A percentile compares a stretch with the other conserved stretches of the same genome.
phyloP scores from a whole-genome alignment of 306 rosid genomes.

The Lathyrus oleraceus region DNA sequence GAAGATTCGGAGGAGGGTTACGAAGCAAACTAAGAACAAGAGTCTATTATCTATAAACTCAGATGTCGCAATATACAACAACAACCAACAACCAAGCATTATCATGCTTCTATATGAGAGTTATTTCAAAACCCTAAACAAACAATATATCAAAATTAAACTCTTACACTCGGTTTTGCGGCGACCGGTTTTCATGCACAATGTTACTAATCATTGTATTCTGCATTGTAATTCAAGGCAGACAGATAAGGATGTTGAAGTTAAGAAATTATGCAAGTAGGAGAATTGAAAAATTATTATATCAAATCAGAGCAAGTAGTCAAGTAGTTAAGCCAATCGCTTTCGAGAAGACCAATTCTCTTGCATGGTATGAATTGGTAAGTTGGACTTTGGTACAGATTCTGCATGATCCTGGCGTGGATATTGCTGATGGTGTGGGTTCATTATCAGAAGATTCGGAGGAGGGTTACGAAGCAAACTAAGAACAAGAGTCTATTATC shows the following conservation, averaged over 20 bases:
- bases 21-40: conserved; percentile 86
- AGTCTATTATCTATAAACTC: neutral
- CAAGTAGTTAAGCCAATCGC: conserved; percentile 46
- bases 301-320: conserved; percentile 10
- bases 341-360: conserved; percentile 65
- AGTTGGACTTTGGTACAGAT: conserved; percentile 40
- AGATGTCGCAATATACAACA: too few relatives aligned
- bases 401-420: conserved; percentile 40
- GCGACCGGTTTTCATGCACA: too few relatives aligned
- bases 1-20: conserved; percentile 78
- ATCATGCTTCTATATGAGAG: too few relatives aligned
- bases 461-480: conserved; percentile 89
- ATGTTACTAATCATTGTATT: too few relatives aligned
- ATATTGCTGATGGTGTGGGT: conserved; percentile 38
- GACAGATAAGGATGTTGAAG: conserved; percentile 9
- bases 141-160: too few relatives aligned
- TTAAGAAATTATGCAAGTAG: neutral
- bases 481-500: conserved; percentile 59
- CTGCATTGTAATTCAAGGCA: conserved; percentile 26
- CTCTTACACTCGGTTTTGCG: too few relatives aligned
- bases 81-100: neutral
- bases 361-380: conserved; percentile 76
- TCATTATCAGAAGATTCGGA: conserved; percentile 69
- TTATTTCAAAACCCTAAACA: too few relatives aligned
- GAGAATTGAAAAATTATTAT: neutral